phyloP scores from a whole-genome alignment of 2,329 filamentous ascomycete genomes.

The Elsinoe necatrix region DNA sequence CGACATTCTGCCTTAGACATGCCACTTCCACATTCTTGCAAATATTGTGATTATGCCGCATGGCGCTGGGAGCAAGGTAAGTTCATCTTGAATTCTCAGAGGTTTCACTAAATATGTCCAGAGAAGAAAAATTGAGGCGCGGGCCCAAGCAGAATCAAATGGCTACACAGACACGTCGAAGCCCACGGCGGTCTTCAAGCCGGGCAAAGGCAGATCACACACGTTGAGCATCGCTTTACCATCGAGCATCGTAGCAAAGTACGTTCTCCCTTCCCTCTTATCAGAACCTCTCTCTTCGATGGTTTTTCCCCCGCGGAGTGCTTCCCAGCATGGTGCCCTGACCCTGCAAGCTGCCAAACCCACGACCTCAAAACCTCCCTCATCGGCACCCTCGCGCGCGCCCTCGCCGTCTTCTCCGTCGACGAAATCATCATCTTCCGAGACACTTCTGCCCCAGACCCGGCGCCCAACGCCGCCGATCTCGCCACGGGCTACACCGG shows the following conservation, averaged over 20 bases:
- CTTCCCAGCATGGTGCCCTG: too few relatives aligned
- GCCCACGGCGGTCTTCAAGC: conserved; percentile 60
- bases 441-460: conserved; percentile 46
- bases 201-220: conserved; percentile 56
- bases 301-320: too few relatives aligned
- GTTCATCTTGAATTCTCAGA: not conserved
- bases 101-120: not conserved
- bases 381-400: conserved; percentile 69
- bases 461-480: conserved; percentile 22
- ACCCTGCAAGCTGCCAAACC: conserved; percentile 62
- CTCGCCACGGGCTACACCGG: conserved; percentile 51
- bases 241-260: conserved; percentile 70
- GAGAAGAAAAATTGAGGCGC: conserved; percentile 6
- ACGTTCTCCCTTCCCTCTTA: conserved; percentile 23
- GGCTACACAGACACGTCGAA: conserved; percentile 49
- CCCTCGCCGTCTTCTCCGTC: conserved; percentile 71
- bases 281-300: too few relatives aligned
- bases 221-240: conserved; percentile 72
- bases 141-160: conserved; percentile 4
- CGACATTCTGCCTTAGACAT: not conserved
- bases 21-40: not conserved
- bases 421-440: conserved; percentile 80
- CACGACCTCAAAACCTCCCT: conserved; percentile 67
- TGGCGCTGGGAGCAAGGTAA: conserved; percentile 11
- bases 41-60: not conserved